Percentiles rank a stretch among this genome's conserved stretches.
Evolutionary conservation across 2,329 filamentous ascomycete species (phyloP).

Genomic region (Paecilomyces dactylethromorphus): DNA sequence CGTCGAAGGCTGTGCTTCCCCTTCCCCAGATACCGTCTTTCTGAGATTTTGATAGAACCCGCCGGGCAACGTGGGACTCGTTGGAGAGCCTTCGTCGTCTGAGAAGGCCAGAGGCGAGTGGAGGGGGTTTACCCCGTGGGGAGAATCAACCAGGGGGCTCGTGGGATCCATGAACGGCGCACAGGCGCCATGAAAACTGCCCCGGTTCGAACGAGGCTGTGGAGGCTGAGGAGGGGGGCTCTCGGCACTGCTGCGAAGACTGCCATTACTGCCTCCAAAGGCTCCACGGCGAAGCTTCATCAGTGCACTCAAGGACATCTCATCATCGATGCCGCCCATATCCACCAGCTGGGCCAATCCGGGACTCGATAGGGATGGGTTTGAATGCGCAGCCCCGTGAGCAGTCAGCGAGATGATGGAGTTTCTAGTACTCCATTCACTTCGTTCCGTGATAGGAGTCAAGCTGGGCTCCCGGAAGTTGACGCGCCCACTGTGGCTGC

Average conservation of each 20-base stretch:
- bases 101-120: conserved; percentile 2
- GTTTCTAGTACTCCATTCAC: conserved; percentile 92
- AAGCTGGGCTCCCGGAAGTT: conserved; percentile 81
- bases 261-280: conserved; percentile 75
- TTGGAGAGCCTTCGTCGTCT: conserved; percentile 4
- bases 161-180: conserved; percentile 22
- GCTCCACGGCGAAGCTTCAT: conserved; percentile 67
- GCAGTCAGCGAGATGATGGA: conserved; percentile 70
- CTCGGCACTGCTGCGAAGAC: conserved; percentile 50
- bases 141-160: neutral
- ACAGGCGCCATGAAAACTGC: conserved; percentile 27
- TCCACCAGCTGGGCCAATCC: conserved; percentile 70
- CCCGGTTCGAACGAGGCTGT: conserved; percentile 22
- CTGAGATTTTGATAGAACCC: neutral
- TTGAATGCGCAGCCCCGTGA: conserved; percentile 43
- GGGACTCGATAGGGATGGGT: conserved; percentile 56
- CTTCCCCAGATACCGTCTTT: conserved; percentile 4
- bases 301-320: conserved; percentile 68
- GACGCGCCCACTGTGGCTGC: conserved; percentile 66
- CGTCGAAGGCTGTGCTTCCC: neutral
- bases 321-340: conserved; percentile 54
- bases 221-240: conserved; percentile 35
- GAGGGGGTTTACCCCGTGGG: neutral
- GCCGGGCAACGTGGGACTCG: conserved; percentile 6
- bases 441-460: conserved; percentile 92